These are phyloP conservation scores for Nicotiana rustica DNA, from an alignment of 305 asterid genomes.

Conservation along the genomic window DNA sequence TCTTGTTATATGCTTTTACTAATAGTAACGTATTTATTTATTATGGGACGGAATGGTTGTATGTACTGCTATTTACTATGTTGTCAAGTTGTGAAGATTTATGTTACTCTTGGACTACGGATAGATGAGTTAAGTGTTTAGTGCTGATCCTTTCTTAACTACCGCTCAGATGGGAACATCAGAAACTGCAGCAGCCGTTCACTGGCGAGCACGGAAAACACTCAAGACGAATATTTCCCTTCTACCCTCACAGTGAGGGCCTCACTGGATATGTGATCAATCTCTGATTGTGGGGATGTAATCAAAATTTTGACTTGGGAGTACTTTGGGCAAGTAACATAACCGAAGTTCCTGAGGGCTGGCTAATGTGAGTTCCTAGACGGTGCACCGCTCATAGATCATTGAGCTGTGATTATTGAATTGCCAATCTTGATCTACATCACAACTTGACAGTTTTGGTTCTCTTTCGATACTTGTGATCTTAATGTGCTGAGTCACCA, in stretches of 20 bases:
- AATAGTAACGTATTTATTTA: neutral
- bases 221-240: slow-evolving; percentile 50
- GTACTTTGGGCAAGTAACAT: neutral
- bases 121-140: neutral
- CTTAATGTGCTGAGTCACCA: neutral
- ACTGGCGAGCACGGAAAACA: slow-evolving; percentile 88
- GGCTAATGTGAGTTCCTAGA: neutral
- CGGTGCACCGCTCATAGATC: neutral
- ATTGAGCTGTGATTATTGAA: neutral
- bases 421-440: neutral
- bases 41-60: neutral
- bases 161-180: slow-evolving; percentile 79
- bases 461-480: neutral
- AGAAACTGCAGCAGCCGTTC: slow-evolving; percentile 87
- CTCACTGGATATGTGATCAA: slow-evolving; percentile 25
- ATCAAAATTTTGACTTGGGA: neutral
- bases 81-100: neutral
- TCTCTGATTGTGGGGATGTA: neutral
- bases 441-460: slow-evolving; percentile 13
- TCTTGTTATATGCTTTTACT: neutral
- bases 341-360: neutral
- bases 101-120: neutral
- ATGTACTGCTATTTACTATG: slow-evolving; percentile 20
- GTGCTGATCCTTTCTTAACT: slow-evolving; percentile 23
- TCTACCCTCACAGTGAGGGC: slow-evolving; percentile 25